Base-by-base conservation (phyloP, 2,329 filamentous ascomycete genomes). In the Magnaporthales sp. region DNA sequence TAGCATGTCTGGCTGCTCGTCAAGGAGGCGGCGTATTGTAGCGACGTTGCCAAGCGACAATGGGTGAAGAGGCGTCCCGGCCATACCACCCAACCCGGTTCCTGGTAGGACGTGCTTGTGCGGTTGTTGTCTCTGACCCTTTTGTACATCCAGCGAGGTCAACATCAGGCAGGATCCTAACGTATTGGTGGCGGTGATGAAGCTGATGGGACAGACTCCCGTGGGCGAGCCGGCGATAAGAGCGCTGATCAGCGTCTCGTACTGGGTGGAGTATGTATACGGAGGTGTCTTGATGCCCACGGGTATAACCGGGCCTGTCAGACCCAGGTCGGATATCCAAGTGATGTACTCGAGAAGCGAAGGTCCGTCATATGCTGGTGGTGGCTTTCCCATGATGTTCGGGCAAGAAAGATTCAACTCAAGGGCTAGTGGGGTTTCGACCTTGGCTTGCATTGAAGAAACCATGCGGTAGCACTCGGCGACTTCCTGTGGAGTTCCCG, bases 391-490 rank as follows among this genome's bases (percentile, higher is more conserved):
- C 0, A 84, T 81, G 64, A 93, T 93, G 72, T 94, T 93, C 0
- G 91, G 91, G 71, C 91, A 93, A 32, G 86, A 90, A 31, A 93
- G 84, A 73, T 94, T 94, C 72, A 93, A 80, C 75, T 94, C 91
- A 80, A 93, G 85, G 22, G 87, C 87, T 0, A 91, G 78, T 1
- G 81, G 80, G 56, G 11, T n/a, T 11, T 73, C 70, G n/a, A 81
- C 67, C 4, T 79, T 27, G 29, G 63, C 3, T 73, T 79, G 81
- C 68, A 68, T 72, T 62, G 29, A 67, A 67, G 74, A 75, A 68
- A 90, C 82, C 15, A 78, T 76, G 0, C 70, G 68, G 72, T 90
- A 89, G 76, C 86, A 88, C 67, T 77, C 70, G 0, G 78, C 77
- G 0, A 92, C 81, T 11, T 91, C 86, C 0, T 78, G 73, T 0